A percentile compares a stretch with the other conserved stretches of the same genome.
Conservation (phyloP, 331 rosid species). For the Quercus tomentella region DNA sequence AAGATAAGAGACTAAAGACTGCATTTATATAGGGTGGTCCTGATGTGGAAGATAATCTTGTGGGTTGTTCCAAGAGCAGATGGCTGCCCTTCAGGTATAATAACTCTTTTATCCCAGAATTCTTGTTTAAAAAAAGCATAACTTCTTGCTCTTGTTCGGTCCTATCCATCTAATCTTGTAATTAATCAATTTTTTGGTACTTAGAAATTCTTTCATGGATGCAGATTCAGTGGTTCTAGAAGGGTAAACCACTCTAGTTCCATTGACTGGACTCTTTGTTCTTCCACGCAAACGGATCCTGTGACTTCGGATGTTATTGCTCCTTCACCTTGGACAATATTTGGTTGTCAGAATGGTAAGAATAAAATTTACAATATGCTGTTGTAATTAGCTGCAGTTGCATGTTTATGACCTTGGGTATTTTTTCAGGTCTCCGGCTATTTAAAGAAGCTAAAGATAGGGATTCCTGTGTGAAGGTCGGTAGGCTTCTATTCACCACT, state of each 20-base stretch:
- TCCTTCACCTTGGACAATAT: conserved; percentile 87
- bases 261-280: conserved; percentile 68
- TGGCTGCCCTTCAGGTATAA: conserved; percentile 72
- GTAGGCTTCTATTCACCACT: conserved; percentile 22
- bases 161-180: background rate
- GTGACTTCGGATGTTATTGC: conserved; percentile 71
- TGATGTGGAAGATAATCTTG: conserved; percentile 30
- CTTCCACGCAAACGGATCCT: conserved; percentile 42
- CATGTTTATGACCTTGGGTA: conserved; percentile 10
- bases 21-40: conserved; percentile 54
- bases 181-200: conserved; percentile 9
- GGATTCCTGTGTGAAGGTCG: conserved; percentile 65
- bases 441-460: conserved; percentile 84
- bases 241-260: conserved; percentile 47
- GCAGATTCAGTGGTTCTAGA: conserved; percentile 59
- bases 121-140: background rate
- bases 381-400: conserved; percentile 24
- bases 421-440: conserved; percentile 59
- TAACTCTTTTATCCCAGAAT: conserved; percentile 6
- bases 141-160: background rate
- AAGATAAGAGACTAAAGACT: conserved; percentile 20
- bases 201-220: conserved; percentile 2
- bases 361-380: conserved; percentile 6
- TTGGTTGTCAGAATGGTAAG: conserved; percentile 84
- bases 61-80: conserved; percentile 66